A percentile compares a stretch with the other conserved stretches of the same genome.
Evolutionary conservation across 2,329 filamentous ascomycete genomes (phyloP).

Genomic region (Paracorniculantispora psalliotae): DNA sequence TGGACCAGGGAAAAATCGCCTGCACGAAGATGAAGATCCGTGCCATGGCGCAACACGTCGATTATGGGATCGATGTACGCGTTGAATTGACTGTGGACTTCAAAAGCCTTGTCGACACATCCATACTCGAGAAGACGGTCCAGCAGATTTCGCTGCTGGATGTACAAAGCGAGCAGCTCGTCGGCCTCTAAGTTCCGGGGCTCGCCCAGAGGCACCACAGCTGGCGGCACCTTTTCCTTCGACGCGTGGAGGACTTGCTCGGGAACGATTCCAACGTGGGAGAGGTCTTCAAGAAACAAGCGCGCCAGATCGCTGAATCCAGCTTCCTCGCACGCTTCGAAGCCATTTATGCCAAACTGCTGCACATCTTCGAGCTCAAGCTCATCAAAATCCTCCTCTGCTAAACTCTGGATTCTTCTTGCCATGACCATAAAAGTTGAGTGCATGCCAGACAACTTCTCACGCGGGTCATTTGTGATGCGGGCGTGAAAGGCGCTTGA

Average conservation of each 20-base stretch:
- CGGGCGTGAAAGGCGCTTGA: neutral
- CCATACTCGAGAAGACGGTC: neutral
- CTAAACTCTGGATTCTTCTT: neutral
- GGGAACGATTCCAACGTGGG: neutral
- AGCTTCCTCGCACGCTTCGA: neutral
- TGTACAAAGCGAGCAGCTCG: neutral
- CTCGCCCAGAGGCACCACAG: neutral
- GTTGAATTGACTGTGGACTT: neutral
- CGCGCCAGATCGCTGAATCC: slow-evolving; percentile 1
- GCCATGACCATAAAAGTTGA: neutral
- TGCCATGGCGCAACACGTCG: neutral
- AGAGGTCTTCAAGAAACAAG: neutral
- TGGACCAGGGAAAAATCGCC: neutral
- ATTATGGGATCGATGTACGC: neutral
- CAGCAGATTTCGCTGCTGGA: neutral
- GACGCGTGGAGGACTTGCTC: neutral
- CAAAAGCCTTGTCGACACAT: neutral
- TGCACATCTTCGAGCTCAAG: neutral
- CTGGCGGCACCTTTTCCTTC: neutral
- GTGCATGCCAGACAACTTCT: neutral
- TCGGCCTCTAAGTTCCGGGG: neutral
- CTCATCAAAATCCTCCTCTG: neutral
- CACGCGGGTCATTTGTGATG: neutral
- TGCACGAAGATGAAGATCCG: neutral
- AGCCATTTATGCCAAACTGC: neutral